phyloP scores from a whole-genome alignment of 2,329 filamentous ascomycete genomes.

The Domatiomyces catenatus region DNA sequence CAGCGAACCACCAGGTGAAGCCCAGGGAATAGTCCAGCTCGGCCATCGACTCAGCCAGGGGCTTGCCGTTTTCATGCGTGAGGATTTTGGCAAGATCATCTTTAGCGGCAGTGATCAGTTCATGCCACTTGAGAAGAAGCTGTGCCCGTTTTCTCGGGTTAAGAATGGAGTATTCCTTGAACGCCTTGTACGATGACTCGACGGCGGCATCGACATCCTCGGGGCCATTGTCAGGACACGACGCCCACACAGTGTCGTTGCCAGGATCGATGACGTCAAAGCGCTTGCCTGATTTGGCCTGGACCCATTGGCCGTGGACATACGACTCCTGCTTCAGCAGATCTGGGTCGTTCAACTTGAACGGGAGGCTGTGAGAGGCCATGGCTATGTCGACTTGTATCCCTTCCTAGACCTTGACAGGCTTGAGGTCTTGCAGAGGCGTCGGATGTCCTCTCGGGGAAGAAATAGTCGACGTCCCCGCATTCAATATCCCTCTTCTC shows the following conservation, averaged over 20 bases:
- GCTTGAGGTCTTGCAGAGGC: background rate
- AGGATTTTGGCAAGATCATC: conserved; percentile 49
- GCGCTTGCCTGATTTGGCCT: conserved; percentile 31
- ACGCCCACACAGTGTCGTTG: conserved; percentile 35
- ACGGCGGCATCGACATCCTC: conserved; percentile 49
- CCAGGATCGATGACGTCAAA: conserved; percentile 42
- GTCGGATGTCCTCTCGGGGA: background rate
- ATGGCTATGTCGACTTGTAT: background rate
- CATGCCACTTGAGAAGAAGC: conserved; percentile 49
- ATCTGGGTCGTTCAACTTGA: conserved; percentile 32
- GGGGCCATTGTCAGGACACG: conserved; percentile 34
- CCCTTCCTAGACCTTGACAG: background rate
- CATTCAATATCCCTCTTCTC: background rate
- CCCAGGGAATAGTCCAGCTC: conserved; percentile 42
- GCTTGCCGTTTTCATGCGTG: conserved; percentile 47
- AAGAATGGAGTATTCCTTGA: conserved; percentile 43
- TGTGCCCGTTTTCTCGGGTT: conserved; percentile 48
- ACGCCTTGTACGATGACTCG: conserved; percentile 43
- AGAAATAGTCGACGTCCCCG: background rate
- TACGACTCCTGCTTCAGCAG: conserved; percentile 37
- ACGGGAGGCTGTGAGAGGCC: conserved; percentile 18
- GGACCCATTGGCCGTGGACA: conserved; percentile 34
- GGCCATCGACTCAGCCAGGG: conserved; percentile 37
- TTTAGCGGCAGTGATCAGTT: conserved; percentile 45
- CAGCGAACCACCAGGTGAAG: conserved; percentile 45